Evolutionary conservation across 805 yeast genomes (phyloP).

Genomic region (Ogataea wickerhamii): DNA sequence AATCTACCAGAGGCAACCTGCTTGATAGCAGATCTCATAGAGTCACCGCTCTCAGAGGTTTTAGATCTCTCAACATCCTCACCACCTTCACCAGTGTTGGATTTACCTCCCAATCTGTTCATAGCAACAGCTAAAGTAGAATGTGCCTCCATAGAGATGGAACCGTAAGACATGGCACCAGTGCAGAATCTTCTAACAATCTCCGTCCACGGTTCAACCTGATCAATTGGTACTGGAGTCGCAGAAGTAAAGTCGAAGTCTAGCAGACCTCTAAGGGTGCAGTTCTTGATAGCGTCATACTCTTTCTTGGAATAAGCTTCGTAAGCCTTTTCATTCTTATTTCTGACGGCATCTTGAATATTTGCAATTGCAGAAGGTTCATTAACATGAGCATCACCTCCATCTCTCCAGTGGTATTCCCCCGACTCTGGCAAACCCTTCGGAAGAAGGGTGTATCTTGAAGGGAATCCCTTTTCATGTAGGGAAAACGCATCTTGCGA

Average conservation of each 20-base stretch:
- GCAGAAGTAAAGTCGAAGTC: constrained; percentile 80
- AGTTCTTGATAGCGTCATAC: constrained; percentile 84
- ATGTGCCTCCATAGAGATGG: constrained; percentile 97
- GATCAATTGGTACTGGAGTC: constrained; percentile 84
- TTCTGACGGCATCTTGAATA: constrained; percentile 96
- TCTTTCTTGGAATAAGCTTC: constrained; percentile 87
- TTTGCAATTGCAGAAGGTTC: constrained; percentile 94
- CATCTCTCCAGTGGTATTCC: constrained; percentile 98
- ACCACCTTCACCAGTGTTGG: constrained; percentile 99
- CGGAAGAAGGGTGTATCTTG: constrained; percentile 66
- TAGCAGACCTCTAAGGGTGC: constrained; percentile 90
- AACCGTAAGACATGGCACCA: constrained; percentile 99
- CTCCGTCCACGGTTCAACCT: constrained; percentile 99
- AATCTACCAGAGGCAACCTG: constrained; percentile 98
- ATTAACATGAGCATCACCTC: constrained; percentile 93
- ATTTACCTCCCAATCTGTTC: constrained; percentile 97
- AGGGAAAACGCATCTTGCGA: constrained; percentile 95
- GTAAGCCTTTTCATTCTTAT: constrained; percentile 91
- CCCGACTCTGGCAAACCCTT: constrained; percentile 88
- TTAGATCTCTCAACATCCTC: constrained; percentile 90
- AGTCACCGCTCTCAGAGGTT: constrained; percentile 82
- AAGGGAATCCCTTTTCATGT: constrained; percentile 90
- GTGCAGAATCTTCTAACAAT: constrained; percentile 95
- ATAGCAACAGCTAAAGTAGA: constrained; percentile 97
- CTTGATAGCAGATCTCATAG: constrained; percentile 98